Base-by-base conservation (phyloP, 768 basidiomycete species). In the Amylocystis lapponica region DNA sequence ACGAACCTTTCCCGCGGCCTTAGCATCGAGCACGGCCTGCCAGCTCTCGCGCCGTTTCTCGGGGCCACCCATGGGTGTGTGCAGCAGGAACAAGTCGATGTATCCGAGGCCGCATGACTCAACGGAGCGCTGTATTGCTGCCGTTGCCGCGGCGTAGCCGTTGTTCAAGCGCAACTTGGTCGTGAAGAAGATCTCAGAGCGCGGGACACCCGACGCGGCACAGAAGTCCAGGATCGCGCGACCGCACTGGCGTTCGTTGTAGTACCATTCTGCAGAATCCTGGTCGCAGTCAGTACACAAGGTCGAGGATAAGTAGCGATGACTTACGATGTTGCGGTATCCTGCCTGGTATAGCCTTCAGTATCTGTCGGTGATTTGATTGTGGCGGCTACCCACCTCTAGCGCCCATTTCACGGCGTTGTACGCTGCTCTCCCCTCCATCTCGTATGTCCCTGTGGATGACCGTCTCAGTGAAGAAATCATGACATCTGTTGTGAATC, bases 51-150 rank as follows among this genome's bases (percentile, higher is more conserved):
- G 66, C 16, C 84, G 67, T 21, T 71, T 71, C 36, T 71, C 47
- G 0, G 72, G 65, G 5, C 83, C 83, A 16, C 82, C 81, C 35
- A 80, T 67, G 5, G 85, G 82, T 13, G 75, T 76, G 51, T 86
- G 83, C 25, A 86, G 71, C 43, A 86, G 72, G 63, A 84, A 88
- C 8, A 86, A 63, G 53, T 86, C 83, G 47, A 86, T 78, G 53
- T 78, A 76, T 17, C 67, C 78, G n/a, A 84, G 64, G 1, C 74
- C 72, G 57, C 70, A 78, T 40, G 59, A 62, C 20, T 73, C 57
- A 16, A 86, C 57, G 2, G 79, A 82, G 33, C 64, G 66, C 48
- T 74, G 55, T 47, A 86, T 78, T 27, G 71, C 62, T 41, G 71
- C 66, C 45, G 61, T 67, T 19, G 72, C 70, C 12, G 69, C 57